phyloP scores from a whole-genome alignment of 495 filamentous ascomycete genomes.

The Penicillium cataractarum region DNA sequence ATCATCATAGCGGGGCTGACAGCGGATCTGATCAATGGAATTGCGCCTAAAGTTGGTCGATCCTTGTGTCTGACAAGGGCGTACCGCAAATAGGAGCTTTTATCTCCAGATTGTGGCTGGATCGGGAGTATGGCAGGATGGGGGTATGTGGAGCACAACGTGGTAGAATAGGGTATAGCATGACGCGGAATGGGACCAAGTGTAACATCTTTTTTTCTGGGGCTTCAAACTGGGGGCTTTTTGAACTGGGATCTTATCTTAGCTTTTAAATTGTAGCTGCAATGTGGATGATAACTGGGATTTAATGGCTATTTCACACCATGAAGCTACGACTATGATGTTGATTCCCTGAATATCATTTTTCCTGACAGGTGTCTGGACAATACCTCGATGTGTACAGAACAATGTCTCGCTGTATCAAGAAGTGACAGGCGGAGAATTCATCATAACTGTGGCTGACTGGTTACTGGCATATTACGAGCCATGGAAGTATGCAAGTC shows the following conservation, averaged over 20 bases:
- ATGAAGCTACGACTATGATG: not conserved
- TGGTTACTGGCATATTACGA: conserved; percentile 18
- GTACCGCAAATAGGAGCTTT: conserved; percentile 19
- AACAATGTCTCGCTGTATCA: not conserved
- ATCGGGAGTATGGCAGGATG: conserved; percentile 13
- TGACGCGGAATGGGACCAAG: conserved; percentile 11
- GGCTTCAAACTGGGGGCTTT: not conserved
- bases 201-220: conserved; percentile 12
- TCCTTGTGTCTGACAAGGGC: conserved; percentile 10
- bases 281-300: not conserved
- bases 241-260: not conserved
- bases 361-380: not conserved
- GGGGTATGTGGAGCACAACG: conserved; percentile 19
- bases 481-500: conserved; percentile 25
- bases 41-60: conserved; percentile 14
- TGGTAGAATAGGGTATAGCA: conserved; percentile 14
- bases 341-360: not conserved
- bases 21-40: conserved; percentile 14
- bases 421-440: conserved; percentile 1
- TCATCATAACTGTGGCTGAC: conserved; percentile 9
- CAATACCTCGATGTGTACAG: not conserved
- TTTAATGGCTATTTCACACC: not conserved
- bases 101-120: conserved; percentile 16
- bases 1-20: conserved; percentile 26
- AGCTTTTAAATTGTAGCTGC: not conserved